Conservation (phyloP, 73 alveolate genomes). For the Paramecium pentaurelia region DNA sequence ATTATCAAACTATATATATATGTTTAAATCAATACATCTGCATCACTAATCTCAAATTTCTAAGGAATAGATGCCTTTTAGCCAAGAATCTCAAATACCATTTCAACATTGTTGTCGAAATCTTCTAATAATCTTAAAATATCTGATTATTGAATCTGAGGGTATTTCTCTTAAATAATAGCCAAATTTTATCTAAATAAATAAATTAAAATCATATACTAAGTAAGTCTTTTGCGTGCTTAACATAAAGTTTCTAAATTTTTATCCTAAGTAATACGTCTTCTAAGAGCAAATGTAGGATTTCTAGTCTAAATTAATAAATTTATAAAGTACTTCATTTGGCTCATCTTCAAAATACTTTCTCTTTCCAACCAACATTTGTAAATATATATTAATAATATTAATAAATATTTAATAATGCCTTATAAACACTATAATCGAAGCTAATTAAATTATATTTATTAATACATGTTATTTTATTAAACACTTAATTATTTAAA, state of each 20-base stretch:
- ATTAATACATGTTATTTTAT: background rate
- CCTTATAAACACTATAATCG: background rate
- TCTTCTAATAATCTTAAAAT: constrained; percentile 27
- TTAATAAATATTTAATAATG: background rate
- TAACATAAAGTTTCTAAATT: background rate
- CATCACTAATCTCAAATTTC: background rate
- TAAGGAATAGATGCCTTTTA: background rate
- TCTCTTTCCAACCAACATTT: constrained; percentile 31
- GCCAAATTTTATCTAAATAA: background rate
- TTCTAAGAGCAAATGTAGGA: background rate
- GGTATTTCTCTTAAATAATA: constrained; percentile 4
- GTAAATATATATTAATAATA: background rate
- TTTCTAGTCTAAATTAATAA: background rate
- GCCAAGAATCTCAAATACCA: background rate
- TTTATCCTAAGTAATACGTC: constrained; percentile 10
- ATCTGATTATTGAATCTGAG: background rate
- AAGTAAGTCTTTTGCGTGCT: background rate
- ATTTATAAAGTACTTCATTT: background rate
- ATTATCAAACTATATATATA: background rate
- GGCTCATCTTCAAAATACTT: constrained; percentile 33
- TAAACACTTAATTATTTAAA: background rate
- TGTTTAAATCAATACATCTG: background rate
- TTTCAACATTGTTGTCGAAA: constrained; percentile 13
- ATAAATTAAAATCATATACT: background rate
- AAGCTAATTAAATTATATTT: background rate